Evolutionary conservation across 2,329 filamentous ascomycete species (phyloP), one percentile per base, ranked within the genome.

Genomic region (Coniella vitis): DNA sequence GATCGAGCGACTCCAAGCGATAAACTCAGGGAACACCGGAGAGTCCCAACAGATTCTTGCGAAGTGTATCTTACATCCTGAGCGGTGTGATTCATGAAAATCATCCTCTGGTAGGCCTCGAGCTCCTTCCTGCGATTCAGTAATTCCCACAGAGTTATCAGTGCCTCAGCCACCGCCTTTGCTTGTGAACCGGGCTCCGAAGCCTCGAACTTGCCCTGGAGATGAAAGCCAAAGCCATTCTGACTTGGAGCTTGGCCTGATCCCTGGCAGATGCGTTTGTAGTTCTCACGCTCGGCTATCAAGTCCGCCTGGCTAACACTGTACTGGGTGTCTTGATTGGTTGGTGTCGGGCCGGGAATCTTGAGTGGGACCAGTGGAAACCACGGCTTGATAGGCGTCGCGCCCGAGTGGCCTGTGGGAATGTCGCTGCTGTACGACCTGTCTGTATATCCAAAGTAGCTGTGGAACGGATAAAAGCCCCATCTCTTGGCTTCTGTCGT

Each of bases 1-100:
- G n/a, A n/a, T n/a, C n/a, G n/a, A n/a, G n/a, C n/a, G n/a, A n/a
- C n/a, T n/a, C n/a, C n/a, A n/a, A n/a, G n/a, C n/a, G n/a, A n/a
- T n/a, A n/a, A n/a, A n/a, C n/a, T n/a, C n/a, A n/a, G n/a, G n/a
- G n/a, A n/a, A n/a, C n/a, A n/a, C 5, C 16, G 12, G 12, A 39
- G 7, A 9, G 4, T 22, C 2, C 2, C 5, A 7, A 22, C 14
- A n/a, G n/a, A n/a, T n/a, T n/a, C n/a, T n/a, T n/a, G n/a, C n/a
- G n/a, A n/a, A n/a, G n/a, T n/a, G n/a, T n/a, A 3, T 4, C 48
- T 31, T 42, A 54, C 52, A n/a, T 54, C 52, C 4, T 52, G 36
- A 13, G 48, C 17, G 2, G 52, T 44, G 14, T 38, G 38, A 0
- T 45, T 45, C 3, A 20, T n/a, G 20, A 51, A 51, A 4, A 52